phyloP scores from a whole-genome alignment of 768 basidiomycete species.

The Clavaria fumosa region DNA sequence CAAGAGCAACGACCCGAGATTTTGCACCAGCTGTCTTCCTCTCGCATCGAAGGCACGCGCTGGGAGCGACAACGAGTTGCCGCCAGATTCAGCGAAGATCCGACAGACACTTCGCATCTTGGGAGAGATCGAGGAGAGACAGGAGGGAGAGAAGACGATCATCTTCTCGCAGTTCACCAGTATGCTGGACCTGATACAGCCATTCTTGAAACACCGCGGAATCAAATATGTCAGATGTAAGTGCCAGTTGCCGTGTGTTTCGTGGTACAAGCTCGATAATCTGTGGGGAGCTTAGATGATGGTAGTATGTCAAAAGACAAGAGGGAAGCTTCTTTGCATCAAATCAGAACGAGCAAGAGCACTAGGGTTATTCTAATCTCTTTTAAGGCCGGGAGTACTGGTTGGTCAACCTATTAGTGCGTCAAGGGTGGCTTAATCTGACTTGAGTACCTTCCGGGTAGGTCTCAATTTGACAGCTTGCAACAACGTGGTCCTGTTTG shows the following conservation, averaged over 20 bases:
- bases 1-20: slow-evolving; percentile 7
- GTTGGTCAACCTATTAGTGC: slow-evolving; percentile 35
- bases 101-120: slow-evolving; percentile 68
- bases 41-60: slow-evolving; percentile 32
- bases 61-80: slow-evolving; percentile 28
- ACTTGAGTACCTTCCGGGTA: slow-evolving; percentile 14
- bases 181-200: slow-evolving; percentile 76
- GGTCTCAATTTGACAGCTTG: slow-evolving; percentile 87
- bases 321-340: slow-evolving; percentile 59
- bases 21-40: slow-evolving; percentile 47
- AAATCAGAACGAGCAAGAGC: slow-evolving; percentile 44
- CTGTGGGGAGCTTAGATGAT: slow-evolving; percentile 46
- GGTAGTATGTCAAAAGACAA: slow-evolving; percentile 69
- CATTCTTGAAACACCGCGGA: slow-evolving; percentile 55
- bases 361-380: slow-evolving; percentile 81
- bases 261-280: not conserved
- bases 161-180: slow-evolving; percentile 90
- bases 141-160: slow-evolving; percentile 77
- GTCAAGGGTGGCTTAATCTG: too few relatives aligned
- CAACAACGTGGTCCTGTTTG: slow-evolving; percentile 87
- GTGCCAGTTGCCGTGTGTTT: slow-evolving; percentile 19
- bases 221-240: slow-evolving; percentile 76
- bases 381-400: slow-evolving; percentile 92
- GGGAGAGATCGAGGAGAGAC: slow-evolving; percentile 40
- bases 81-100: slow-evolving; percentile 75